phyloP scores from a whole-genome alignment of 1,284 basidiomycete species.

The Tilletia indica region DNA sequence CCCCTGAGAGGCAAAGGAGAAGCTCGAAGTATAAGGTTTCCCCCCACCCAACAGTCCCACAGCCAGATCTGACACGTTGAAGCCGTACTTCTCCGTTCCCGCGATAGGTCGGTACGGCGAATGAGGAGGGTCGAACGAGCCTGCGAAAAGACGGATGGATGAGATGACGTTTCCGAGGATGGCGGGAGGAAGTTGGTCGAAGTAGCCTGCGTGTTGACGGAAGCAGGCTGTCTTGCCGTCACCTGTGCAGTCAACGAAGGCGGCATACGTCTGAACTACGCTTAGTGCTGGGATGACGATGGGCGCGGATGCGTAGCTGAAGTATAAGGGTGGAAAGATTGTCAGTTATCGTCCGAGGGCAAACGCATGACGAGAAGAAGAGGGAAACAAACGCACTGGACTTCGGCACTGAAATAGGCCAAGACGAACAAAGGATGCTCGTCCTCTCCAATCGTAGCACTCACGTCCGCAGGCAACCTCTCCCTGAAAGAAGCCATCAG shows the following conservation, averaged over 20 bases:
- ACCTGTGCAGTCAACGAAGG: not conserved
- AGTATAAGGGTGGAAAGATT: not conserved
- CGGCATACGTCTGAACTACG: not conserved
- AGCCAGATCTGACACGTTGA: not conserved
- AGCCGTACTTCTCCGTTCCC: not conserved
- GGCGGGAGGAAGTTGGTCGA: not conserved
- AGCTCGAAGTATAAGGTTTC: not conserved
- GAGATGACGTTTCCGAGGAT: not conserved
- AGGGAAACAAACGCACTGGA: not conserved
- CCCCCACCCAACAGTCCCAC: not conserved
- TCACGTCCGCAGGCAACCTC: not conserved
- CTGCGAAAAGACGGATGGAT: not conserved
- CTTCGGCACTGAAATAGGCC: not conserved
- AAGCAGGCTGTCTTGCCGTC: not conserved
- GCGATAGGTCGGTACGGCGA: not conserved
- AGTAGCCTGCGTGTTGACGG: not conserved
- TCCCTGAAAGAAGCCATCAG: not conserved
- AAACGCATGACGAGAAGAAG: not conserved
- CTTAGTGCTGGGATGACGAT: not conserved
- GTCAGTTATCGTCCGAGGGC: not conserved
- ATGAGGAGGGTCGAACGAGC: not conserved
- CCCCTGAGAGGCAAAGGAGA: not conserved
- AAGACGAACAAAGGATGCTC: conserved; percentile 1
- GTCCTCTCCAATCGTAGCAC: not conserved
- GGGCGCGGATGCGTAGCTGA: not conserved